Percentiles rank a stretch among this genome's conserved stretches.
These are phyloP conservation scores for Alternaria infectoria DNA, from an alignment of 2,329 filamentous ascomycete species.

Conservation along the genomic window DNA sequence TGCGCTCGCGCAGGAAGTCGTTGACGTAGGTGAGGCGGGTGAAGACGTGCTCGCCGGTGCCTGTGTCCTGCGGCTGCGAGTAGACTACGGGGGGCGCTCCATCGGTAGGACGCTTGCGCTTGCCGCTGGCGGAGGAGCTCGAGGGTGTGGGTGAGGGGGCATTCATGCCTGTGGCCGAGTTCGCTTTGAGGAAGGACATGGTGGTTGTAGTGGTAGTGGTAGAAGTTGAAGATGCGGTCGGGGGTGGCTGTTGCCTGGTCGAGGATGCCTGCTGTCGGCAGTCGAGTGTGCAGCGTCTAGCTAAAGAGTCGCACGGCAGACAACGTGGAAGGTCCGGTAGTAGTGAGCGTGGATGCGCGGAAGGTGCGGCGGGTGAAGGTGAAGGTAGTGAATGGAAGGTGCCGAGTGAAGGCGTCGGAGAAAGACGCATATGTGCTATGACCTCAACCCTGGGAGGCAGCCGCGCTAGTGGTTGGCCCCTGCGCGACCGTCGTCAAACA, in stretches of 20 bases:
- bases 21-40: constrained; percentile 89
- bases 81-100: constrained; percentile 62
- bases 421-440: constrained; percentile 15
- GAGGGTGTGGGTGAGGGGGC: constrained; percentile 67
- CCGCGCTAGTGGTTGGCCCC: constrained; percentile 17
- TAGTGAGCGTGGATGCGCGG: constrained; percentile 4
- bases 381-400: background rate
- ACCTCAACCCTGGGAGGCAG: constrained; percentile 14
- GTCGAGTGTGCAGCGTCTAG: constrained; percentile 38
- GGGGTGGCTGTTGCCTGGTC: background rate
- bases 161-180: constrained; percentile 48
- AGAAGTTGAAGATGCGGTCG: background rate
- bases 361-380: background rate
- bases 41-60: constrained; percentile 79
- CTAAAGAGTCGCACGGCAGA: constrained; percentile 39
- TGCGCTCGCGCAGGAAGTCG: constrained; percentile 65
- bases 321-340: background rate
- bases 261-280: background rate
- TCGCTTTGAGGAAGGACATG: constrained; percentile 47
- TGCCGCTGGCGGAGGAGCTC: constrained; percentile 49
- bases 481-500: constrained; percentile 26
- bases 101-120: constrained; percentile 64
- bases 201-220: constrained; percentile 2
- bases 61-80: constrained; percentile 78
- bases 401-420: background rate